Percentiles rank a stretch among this genome's conserved stretches.
These are phyloP conservation scores for Clonostachys solani DNA, from an alignment of 2,329 filamentous ascomycete species.

Conservation along the genomic window DNA sequence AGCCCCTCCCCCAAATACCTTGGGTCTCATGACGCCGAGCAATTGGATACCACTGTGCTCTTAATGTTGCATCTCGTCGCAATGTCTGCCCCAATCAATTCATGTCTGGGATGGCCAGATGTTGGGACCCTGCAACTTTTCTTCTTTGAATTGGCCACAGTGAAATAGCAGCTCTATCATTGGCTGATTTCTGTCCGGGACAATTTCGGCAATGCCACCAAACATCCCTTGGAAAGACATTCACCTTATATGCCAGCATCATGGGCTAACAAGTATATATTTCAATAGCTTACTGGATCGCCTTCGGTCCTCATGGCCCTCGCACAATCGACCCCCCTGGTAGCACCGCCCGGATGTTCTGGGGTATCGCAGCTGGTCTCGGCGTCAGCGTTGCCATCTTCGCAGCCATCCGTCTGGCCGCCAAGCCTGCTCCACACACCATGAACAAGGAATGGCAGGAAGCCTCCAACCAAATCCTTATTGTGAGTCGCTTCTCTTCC, in stretches of 20 bases:
- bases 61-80: no score
- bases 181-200: no score
- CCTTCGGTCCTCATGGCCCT: constrained; percentile 94
- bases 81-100: no score
- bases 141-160: no score
- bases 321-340: constrained; percentile 79
- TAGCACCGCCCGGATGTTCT: constrained; percentile 74
- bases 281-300: constrained; percentile 89
- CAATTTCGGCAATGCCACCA: not conserved
- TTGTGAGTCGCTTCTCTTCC: constrained; percentile 51
- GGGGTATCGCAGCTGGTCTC: constrained; percentile 68
- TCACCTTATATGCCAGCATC: not conserved
- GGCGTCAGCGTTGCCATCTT: constrained; percentile 68
- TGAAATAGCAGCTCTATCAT: no score
- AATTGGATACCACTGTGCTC: no score
- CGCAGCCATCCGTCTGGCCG: constrained; percentile 65
- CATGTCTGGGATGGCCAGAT: no score
- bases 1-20: no score
- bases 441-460: constrained; percentile 99
- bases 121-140: no score
- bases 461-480: constrained; percentile 88
- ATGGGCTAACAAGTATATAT: constrained; percentile 5
- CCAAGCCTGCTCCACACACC: constrained; percentile 69
- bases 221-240: not conserved
- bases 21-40: no score